phyloP scores from a whole-genome alignment of 495 filamentous ascomycete genomes.

The Annulohypoxylon stygium region DNA sequence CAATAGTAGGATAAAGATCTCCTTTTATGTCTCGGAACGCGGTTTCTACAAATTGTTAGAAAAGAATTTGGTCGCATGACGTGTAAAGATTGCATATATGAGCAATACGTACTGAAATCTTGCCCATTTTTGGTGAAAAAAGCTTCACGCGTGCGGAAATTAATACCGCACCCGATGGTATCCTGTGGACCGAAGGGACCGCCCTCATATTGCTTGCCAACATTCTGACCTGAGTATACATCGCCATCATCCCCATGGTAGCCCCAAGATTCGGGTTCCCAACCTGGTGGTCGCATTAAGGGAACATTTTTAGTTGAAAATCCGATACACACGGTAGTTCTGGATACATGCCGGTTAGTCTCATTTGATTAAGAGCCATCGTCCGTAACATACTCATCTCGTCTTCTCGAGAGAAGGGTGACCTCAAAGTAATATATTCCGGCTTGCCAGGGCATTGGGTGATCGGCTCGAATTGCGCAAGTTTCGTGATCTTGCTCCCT shows the following conservation, averaged over 20 bases:
- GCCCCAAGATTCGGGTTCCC: conserved; percentile 96
- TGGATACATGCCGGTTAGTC: conserved; percentile 45
- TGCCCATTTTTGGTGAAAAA: conserved; percentile 97
- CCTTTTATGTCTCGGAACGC: conserved; percentile 85
- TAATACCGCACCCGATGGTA: conserved; percentile 91
- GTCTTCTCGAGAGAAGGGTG: conserved; percentile 83
- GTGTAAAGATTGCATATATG: not conserved
- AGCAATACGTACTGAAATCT: conserved; percentile 72
- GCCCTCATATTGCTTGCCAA: conserved; percentile 79
- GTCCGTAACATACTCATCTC: conserved; percentile 79
- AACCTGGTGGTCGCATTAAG: conserved; percentile 87
- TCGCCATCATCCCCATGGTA: conserved; percentile 98
- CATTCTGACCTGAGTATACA: conserved; percentile 79
- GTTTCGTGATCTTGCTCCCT: conserved; percentile 80
- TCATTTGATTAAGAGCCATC: conserved; percentile 22
- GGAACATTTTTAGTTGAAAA: conserved; percentile 82
- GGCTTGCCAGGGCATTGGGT: conserved; percentile 90
- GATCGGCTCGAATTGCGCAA: conserved; percentile 84
- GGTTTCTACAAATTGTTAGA: conserved; percentile 64
- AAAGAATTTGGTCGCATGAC: not conserved
- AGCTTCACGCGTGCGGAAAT: conserved; percentile 86
- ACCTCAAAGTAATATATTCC: conserved; percentile 98
- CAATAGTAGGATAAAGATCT: conserved; percentile 85
- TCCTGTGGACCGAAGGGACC: conserved; percentile 78
- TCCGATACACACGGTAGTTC: conserved; percentile 87